phyloP scores from a whole-genome alignment of 805 yeast species.

The Yueomyces sp. region DNA sequence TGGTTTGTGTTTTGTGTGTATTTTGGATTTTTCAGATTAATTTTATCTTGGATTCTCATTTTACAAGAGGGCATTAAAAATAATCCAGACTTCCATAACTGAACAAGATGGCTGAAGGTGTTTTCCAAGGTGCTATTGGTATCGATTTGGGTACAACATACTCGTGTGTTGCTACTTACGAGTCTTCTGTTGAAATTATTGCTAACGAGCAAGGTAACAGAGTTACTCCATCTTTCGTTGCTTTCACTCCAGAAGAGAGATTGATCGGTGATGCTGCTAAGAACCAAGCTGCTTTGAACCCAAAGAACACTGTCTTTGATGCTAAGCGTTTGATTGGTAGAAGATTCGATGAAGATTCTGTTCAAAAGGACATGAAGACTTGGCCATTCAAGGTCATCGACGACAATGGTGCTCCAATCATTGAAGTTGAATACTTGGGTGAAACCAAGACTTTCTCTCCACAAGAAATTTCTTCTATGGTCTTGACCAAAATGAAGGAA shows the following conservation, averaged over 20 bases:
- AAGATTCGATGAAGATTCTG: constrained; percentile 62
- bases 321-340: constrained; percentile 76
- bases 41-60: not conserved
- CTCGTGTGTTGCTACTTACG: constrained; percentile 71
- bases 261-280: constrained; percentile 75
- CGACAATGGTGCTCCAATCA: constrained; percentile 52
- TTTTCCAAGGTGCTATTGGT: constrained; percentile 97
- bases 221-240: constrained; percentile 73
- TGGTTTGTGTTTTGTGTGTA: too few relatives aligned
- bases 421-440: constrained; percentile 57
- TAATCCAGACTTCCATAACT: not conserved
- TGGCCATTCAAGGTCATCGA: constrained; percentile 71
- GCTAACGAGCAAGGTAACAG: constrained; percentile 82
- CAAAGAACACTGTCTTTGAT: constrained; percentile 65
- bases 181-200: constrained; percentile 64
- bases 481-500: constrained; percentile 70
- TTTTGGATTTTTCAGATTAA: too few relatives aligned
- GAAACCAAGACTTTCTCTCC: constrained; percentile 60
- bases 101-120: constrained; percentile 77
- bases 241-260: constrained; percentile 67
- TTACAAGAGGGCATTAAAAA: not conserved
- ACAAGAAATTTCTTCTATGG: constrained; percentile 67
- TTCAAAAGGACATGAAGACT: constrained; percentile 82
- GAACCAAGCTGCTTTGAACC: constrained; percentile 74
- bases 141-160: constrained; percentile 65